phyloP scores from a whole-genome alignment of 2,329 filamentous ascomycete species.

The Colletotrichum sp. region DNA sequence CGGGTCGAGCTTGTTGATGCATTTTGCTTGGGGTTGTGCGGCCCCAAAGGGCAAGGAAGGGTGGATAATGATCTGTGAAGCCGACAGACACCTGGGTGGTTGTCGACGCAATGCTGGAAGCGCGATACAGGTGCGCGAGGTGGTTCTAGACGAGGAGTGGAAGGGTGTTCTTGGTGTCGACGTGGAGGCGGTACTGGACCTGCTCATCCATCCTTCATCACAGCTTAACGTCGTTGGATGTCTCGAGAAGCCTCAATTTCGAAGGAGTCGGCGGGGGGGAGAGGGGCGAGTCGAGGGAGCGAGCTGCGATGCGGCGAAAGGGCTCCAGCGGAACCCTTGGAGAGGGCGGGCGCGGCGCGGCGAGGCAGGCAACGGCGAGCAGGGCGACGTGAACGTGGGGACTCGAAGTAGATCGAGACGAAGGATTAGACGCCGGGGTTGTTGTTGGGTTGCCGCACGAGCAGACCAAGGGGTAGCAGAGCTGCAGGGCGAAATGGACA shows the following conservation, averaged over 20 bases:
- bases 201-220: conserved; percentile 24
- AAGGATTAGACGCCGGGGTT: neutral
- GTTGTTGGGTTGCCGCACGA: neutral
- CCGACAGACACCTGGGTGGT: neutral
- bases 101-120: neutral
- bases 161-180: conserved; percentile 9
- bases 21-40: conserved; percentile 50
- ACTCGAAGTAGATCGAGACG: neutral
- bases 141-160: neutral
- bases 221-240: neutral
- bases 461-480: neutral
- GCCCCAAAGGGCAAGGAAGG: neutral
- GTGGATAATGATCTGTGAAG: neutral
- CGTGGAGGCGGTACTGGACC: conserved; percentile 10
- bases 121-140: neutral
- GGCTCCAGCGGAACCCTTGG: neutral
- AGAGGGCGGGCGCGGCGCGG: neutral
- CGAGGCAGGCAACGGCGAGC: conserved; percentile 3
- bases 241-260: neutral
- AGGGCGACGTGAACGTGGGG: neutral
- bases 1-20: conserved; percentile 87
- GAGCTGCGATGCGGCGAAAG: neutral
- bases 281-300: neutral
- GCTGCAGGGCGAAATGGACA: neutral
- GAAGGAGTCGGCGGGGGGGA: neutral